Percentiles rank a stretch among this genome's conserved stretches.
phyloP scores from a whole-genome alignment of 176 grass and related monocot species.

The Eremochloa ophiuroides region DNA sequence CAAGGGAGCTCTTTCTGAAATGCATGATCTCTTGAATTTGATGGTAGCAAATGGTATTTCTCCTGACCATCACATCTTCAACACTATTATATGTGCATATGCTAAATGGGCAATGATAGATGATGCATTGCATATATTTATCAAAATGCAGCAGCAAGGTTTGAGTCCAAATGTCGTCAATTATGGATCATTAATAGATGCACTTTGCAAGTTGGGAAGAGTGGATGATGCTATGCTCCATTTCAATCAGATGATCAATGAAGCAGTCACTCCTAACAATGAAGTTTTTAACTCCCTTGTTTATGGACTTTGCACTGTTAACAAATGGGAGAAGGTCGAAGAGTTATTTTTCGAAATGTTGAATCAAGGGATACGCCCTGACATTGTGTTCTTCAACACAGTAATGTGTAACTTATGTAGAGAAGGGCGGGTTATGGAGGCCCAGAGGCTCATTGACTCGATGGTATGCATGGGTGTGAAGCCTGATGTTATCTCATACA shows the following conservation, averaged over 20 bases:
- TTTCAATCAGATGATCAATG: background rate
- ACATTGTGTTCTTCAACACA: background rate
- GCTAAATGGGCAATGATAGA: background rate
- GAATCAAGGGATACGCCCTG: background rate
- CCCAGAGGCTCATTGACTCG: background rate
- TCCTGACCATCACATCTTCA: background rate
- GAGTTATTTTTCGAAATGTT: background rate
- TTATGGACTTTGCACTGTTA: background rate
- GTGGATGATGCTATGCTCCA: background rate
- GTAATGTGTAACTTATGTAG: background rate
- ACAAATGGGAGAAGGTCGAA: background rate
- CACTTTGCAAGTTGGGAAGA: no score
- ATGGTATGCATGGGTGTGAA: background rate
- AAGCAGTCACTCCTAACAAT: background rate
- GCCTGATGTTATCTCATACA: background rate
- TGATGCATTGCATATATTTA: background rate
- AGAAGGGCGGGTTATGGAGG: background rate
- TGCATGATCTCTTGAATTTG: no score
- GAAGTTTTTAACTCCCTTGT: background rate
- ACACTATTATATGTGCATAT: background rate
- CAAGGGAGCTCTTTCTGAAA: no score
- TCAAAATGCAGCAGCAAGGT: background rate
- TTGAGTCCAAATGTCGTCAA: background rate
- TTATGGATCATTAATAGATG: background rate
- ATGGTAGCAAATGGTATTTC: no score